Conservation (phyloP, 352 stramenopile genomes). For the Globisporangium paroecandrum region DNA sequence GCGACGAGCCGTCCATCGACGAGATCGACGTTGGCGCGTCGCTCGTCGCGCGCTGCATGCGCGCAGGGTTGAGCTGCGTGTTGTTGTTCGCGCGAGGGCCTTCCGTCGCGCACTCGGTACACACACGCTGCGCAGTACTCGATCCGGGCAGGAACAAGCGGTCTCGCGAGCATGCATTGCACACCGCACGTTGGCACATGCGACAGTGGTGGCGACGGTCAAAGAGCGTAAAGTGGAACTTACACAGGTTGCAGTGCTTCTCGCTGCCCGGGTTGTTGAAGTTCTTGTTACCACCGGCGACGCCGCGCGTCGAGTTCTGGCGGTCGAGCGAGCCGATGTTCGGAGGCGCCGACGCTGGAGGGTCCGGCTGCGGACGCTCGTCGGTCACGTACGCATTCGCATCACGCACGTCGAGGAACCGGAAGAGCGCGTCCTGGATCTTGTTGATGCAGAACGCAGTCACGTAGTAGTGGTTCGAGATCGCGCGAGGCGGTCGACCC, state of each 20-base stretch:
- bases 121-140: constrained; percentile 86
- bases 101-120: constrained; percentile 82
- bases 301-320: constrained; percentile 40
- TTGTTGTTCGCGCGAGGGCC: constrained; percentile 61
- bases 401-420: constrained; percentile 76
- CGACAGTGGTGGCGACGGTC: constrained; percentile 86
- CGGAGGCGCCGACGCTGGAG: constrained; percentile 47
- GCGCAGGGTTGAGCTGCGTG: constrained; percentile 34
- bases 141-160: constrained; percentile 79
- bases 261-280: constrained; percentile 72
- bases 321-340: constrained; percentile 42
- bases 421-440: constrained; percentile 83
- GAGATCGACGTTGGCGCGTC: constrained; percentile 38
- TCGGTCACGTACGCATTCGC: constrained; percentile 74
- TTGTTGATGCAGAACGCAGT: constrained; percentile 87
- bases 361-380: constrained; percentile 63
- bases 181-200: constrained; percentile 86
- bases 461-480: constrained; percentile 87
- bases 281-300: constrained; percentile 34
- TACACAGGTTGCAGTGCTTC: constrained; percentile 87
- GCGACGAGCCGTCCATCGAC: constrained; percentile 27
- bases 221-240: constrained; percentile 90
- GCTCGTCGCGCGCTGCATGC: constrained; percentile 54
- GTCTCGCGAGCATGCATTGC: constrained; percentile 84
- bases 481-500: constrained; percentile 54